Conservation (phyloP, 768 basidiomycete genomes). For the Scleroderma citrinum region DNA sequence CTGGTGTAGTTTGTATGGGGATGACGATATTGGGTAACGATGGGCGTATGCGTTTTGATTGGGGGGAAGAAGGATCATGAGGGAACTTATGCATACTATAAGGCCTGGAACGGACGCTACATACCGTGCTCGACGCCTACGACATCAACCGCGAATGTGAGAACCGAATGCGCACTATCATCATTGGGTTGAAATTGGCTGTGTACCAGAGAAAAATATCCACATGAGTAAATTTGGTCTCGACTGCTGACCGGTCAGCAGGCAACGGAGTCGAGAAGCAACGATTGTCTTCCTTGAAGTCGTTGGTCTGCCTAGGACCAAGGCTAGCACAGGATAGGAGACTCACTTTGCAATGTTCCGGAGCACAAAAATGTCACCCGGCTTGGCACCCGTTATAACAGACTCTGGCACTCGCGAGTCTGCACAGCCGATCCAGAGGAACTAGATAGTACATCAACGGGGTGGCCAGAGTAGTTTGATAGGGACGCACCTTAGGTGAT, state of each 20-base stretch:
- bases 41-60: too few species aligned
- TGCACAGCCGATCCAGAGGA: conserved; percentile 79
- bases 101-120: conserved; percentile 19
- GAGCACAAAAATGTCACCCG: conserved; percentile 86
- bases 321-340: not conserved
- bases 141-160: conserved; percentile 65
- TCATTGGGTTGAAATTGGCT: conserved; percentile 76
- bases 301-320: too few species aligned
- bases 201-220: not conserved
- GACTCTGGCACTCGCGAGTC: conserved; percentile 88
- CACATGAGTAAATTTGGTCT: not conserved
- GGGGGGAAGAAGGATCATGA: too few species aligned
- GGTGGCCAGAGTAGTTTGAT: not conserved
- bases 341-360: conserved; percentile 86
- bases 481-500: conserved; percentile 47
- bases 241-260: too few species aligned
- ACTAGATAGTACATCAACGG: conserved; percentile 19
- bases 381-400: conserved; percentile 63
- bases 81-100: too few species aligned
- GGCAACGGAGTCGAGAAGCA: not conserved
- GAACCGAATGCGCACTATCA: conserved; percentile 61
- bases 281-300: too few species aligned
- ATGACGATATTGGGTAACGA: conserved; percentile 2
- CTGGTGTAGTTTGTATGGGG: conserved; percentile 30
- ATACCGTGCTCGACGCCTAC: conserved; percentile 76